phyloP scores from a whole-genome alignment of 2,329 filamentous ascomycete species.

The Microdochium nivale region DNA sequence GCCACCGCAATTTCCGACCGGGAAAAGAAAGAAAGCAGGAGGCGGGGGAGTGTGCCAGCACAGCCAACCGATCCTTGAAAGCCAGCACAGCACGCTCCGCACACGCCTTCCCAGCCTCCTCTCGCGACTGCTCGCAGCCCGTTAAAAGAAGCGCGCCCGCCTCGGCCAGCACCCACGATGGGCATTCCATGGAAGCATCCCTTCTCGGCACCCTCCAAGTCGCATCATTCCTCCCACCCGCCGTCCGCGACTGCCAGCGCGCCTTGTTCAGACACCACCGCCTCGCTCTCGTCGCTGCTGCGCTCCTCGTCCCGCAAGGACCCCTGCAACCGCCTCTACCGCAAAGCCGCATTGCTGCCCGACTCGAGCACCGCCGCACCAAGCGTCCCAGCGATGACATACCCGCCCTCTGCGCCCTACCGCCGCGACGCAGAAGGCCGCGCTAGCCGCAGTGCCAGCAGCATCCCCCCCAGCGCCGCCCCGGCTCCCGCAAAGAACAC shows the following conservation, averaged over 20 bases:
- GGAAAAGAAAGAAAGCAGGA: too few relatives aligned
- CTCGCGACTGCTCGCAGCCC: background rate
- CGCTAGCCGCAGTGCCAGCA: background rate
- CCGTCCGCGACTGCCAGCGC: background rate
- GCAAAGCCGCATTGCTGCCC: background rate
- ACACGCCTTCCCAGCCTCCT: background rate
- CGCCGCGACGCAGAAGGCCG: background rate
- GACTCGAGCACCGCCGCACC: background rate
- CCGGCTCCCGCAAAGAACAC: background rate
- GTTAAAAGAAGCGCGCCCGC: background rate
- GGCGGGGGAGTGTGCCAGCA: too few relatives aligned
- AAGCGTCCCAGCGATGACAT: background rate
- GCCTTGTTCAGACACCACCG: background rate
- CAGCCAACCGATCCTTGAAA: too few relatives aligned
- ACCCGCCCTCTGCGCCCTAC: background rate
- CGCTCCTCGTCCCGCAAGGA: background rate
- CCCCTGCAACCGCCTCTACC: background rate
- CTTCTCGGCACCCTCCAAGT: background rate
- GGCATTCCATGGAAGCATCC: background rate
- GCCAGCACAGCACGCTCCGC: too few relatives aligned
- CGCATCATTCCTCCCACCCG: background rate
- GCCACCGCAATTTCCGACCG: too few relatives aligned
- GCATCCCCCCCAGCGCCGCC: background rate
- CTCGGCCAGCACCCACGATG: background rate
- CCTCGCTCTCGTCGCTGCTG: background rate